Evolutionary conservation across 1,139 yeast species (phyloP).

Genomic region (Suhomyces yuchorum): DNA sequence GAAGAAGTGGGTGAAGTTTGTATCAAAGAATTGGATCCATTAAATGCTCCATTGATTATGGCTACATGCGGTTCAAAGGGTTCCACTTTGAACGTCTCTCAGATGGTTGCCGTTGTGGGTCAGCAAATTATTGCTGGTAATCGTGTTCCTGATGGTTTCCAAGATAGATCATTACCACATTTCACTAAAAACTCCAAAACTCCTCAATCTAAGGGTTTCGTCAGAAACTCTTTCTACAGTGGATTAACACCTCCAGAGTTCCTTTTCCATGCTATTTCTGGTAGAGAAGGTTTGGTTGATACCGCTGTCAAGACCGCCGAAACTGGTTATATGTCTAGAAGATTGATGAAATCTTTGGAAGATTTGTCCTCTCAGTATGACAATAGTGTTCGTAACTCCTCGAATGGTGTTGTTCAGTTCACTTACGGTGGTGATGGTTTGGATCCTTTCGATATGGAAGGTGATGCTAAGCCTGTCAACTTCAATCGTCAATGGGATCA

Average conservation of each 20-base stretch:
- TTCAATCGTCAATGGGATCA: conserved; percentile 96
- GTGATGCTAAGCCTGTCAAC: conserved; percentile 95
- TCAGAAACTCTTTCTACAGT: conserved; percentile 89
- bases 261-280: conserved; percentile 97
- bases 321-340: conserved; percentile 98
- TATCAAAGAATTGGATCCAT: conserved; percentile 82
- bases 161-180: conserved; percentile 96
- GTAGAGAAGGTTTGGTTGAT: conserved; percentile 99
- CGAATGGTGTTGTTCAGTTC: conserved; percentile 96
- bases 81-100: conserved; percentile 95
- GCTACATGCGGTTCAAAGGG: conserved; percentile 99
- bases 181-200: conserved; percentile 94
- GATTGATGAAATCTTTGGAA: conserved; percentile 97
- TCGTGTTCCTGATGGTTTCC: conserved; percentile 99
- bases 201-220: conserved; percentile 98
- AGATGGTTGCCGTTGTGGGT: conserved; percentile 99
- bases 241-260: conserved; percentile 97
- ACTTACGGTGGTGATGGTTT: conserved; percentile 98
- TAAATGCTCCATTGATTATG: conserved; percentile 97
- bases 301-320: conserved; percentile 99
- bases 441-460: conserved; percentile 99
- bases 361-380: conserved; percentile 94
- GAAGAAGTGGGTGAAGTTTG: conserved; percentile 99
- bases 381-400: conserved; percentile 90
- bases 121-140: conserved; percentile 98